A percentile compares a stretch with the other conserved stretches of the same genome.
These are phyloP conservation scores for Gremmenia infestans DNA, from an alignment of 2,329 filamentous ascomycete genomes.

Conservation along the genomic window DNA sequence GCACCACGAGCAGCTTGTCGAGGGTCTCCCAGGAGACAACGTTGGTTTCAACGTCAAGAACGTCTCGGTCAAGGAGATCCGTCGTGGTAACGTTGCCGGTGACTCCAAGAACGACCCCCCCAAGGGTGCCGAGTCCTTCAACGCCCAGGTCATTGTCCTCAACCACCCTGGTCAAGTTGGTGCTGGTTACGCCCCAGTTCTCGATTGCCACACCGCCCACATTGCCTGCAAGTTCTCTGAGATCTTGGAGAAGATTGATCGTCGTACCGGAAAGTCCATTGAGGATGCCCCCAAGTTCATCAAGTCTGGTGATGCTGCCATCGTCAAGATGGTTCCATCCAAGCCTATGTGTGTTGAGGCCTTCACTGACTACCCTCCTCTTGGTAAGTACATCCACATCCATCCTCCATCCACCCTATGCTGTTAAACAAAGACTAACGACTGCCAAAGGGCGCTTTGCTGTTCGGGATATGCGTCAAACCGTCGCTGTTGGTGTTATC, in stretches of 20 bases:
- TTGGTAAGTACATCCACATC: slow-evolving; percentile 88
- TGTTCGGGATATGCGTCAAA: slow-evolving; percentile 33
- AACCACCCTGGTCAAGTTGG: slow-evolving; percentile 99
- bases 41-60: slow-evolving; percentile 99
- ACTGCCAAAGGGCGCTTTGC: too few species aligned
- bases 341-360: slow-evolving; percentile 99
- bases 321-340: slow-evolving; percentile 99
- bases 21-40: slow-evolving; percentile 99
- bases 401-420: not conserved
- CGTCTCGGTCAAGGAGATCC: slow-evolving; percentile 99
- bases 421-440: not conserved
- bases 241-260: slow-evolving; percentile 99
- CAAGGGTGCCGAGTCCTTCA: slow-evolving; percentile 85
- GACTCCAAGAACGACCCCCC: slow-evolving; percentile 99
- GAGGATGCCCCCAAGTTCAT: slow-evolving; percentile 96
- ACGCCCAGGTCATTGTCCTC: slow-evolving; percentile 99
- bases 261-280: slow-evolving; percentile 97
- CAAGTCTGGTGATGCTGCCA: slow-evolving; percentile 99
- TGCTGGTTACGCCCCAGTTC: slow-evolving; percentile 97
- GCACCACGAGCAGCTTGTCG: slow-evolving; percentile 97
- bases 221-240: slow-evolving; percentile 99
- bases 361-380: slow-evolving; percentile 99
- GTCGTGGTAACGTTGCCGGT: slow-evolving; percentile 99
- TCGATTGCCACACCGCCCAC: slow-evolving; percentile 99
- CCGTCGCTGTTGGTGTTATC: slow-evolving; percentile 91